Evolutionary conservation across 768 basidiomycete genomes (phyloP).

Genomic region (Tricholoma saponaceum): DNA sequence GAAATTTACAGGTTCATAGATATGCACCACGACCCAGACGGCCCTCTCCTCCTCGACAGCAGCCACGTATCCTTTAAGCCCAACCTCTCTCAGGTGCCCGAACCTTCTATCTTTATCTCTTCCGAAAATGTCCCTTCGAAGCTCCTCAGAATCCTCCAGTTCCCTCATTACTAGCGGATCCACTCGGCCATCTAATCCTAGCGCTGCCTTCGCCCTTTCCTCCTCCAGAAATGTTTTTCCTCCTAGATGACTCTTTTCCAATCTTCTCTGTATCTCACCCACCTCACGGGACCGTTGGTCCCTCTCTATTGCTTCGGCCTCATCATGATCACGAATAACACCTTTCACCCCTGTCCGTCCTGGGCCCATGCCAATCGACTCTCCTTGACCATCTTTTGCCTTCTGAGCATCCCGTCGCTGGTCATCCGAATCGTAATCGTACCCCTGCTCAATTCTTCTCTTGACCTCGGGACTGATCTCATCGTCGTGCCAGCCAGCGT

Average conservation of each 20-base stretch:
- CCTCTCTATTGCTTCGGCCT: constrained; percentile 56
- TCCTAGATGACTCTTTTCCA: constrained; percentile 64
- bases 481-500: constrained; percentile 54
- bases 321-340: constrained; percentile 77
- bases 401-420: constrained; percentile 32
- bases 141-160: constrained; percentile 27
- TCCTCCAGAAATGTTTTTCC: constrained; percentile 79
- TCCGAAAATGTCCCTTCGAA: constrained; percentile 42
- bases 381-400: constrained; percentile 30
- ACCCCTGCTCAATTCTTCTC: constrained; percentile 28
- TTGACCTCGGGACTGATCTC: constrained; percentile 36
- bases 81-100: constrained; percentile 81
- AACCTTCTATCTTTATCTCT: constrained; percentile 52
- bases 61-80: constrained; percentile 62
- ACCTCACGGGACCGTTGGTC: constrained; percentile 49
- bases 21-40: constrained; percentile 81
- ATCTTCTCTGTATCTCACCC: constrained; percentile 45
- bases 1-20: constrained; percentile 71
- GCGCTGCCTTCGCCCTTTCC: constrained; percentile 49
- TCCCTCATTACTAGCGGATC: constrained; percentile 44
- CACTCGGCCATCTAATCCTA: constrained; percentile 37
- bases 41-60: constrained; percentile 73
- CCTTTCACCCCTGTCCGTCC: constrained; percentile 88
- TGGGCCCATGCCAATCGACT: constrained; percentile 81
- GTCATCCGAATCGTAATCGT: constrained; percentile 42